These are phyloP conservation scores for Kluyveromyces starmeri DNA, from an alignment of 805 yeast genomes.

Conservation along the genomic window DNA sequence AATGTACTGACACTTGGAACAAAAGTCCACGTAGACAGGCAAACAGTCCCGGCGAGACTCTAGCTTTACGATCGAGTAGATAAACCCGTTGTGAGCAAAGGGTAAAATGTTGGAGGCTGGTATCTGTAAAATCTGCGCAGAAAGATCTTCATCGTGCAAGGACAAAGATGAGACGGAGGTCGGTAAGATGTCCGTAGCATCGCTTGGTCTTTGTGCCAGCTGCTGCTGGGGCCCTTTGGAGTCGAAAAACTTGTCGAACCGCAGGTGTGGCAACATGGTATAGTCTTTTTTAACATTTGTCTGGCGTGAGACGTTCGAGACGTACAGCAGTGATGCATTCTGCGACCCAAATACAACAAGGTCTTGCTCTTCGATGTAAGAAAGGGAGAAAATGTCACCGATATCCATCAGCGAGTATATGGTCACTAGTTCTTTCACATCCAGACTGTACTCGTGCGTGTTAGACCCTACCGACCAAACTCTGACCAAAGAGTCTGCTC, in stretches of 20 bases:
- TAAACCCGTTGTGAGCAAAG: slow-evolving; percentile 89
- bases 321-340: slow-evolving; percentile 80
- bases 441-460: slow-evolving; percentile 7
- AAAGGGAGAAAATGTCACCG: slow-evolving; percentile 85
- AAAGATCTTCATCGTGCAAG: neutral
- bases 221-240: slow-evolving; percentile 78
- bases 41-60: neutral
- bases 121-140: slow-evolving; percentile 46
- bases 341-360: slow-evolving; percentile 83
- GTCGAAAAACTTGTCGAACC: slow-evolving; percentile 82
- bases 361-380: slow-evolving; percentile 51
- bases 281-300: slow-evolving; percentile 18
- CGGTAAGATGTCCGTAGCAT: neutral
- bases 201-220: slow-evolving; percentile 24
- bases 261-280: slow-evolving; percentile 46
- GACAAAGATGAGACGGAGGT: neutral
- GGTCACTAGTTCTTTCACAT: slow-evolving; percentile 47
- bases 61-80: slow-evolving; percentile 49
- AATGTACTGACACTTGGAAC: slow-evolving; percentile 30
- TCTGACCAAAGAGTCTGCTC: slow-evolving; percentile 82
- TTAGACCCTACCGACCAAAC: slow-evolving; percentile 58
- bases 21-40: slow-evolving; percentile 3
- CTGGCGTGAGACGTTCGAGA: slow-evolving; percentile 31
- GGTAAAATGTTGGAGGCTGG: slow-evolving; percentile 55
- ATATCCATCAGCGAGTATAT: slow-evolving; percentile 79